Base-by-base conservation (phyloP, 2,329 filamentous ascomycete species). In the Zymoseptoria tritici region DNA sequence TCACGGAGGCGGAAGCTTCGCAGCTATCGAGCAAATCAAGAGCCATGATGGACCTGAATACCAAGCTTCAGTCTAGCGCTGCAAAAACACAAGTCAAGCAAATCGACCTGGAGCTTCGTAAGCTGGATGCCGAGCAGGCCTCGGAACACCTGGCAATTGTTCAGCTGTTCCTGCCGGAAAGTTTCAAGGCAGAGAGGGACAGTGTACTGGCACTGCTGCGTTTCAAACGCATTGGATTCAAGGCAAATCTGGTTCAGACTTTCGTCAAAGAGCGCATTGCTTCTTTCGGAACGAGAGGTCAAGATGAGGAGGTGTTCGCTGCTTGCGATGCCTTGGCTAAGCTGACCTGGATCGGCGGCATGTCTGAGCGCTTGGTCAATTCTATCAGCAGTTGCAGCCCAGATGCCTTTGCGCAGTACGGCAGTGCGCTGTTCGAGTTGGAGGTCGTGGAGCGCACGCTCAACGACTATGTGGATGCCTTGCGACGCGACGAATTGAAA, bases 21-120 rank as follows among this genome's bases (percentile, higher is more conserved):
- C 91, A 97, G 73, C 84, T 97, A 58, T 92, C 87, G 65, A 89
- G 85, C 68, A 88, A 91, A 63, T 96, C 93, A 52, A 85, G 91
- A 63, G 91, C 93, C 57, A 96, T 99, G 88, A 89, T 96, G 84
- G 93, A 99, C 70, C 82, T 99, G 52, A 97, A 97, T 74, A 84
- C 93, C 82, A 95, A 96, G 76, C 82, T 99, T 51, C 93, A 96
- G 71, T 84, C 89, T 58, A 95, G 91, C 11, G 91, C 91, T 9
- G 84, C 91, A 49, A 96, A 96, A 78, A 89, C 93, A 2, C 93
- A 96, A 73, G 87, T 90, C 70, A 97, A 96, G 78, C 91, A 91
- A 0, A 96, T 99, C 63, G 92, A 97, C 66, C 81, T 97, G 29
- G 92, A 97, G 73, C 79, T 97, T 59, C 85, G 88, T 57, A 87